A percentile compares a stretch with the other conserved stretches of the same genome.
phyloP scores from a whole-genome alignment of 2,329 filamentous ascomycete species.

The Pseudonectria buxi region DNA sequence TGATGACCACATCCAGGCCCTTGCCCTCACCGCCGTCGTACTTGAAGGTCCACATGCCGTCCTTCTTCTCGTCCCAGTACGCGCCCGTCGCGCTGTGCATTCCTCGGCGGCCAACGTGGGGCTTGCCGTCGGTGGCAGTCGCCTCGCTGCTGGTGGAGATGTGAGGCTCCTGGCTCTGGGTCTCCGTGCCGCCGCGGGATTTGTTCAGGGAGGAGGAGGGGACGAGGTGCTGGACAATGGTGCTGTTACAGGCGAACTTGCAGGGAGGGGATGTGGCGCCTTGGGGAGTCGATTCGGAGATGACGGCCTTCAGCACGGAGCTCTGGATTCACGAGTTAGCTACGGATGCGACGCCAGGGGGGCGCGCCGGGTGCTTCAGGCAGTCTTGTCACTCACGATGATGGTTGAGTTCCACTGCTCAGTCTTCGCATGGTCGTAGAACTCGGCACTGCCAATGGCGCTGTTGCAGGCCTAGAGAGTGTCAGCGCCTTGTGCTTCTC shows the following conservation, averaged over 20 bases:
- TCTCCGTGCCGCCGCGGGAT: slow-evolving; percentile 44
- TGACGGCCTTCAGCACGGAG: slow-evolving; percentile 68
- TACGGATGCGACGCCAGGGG: not conserved
- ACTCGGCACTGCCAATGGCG: slow-evolving; percentile 65
- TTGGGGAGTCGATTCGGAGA: slow-evolving; percentile 62
- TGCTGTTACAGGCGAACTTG: slow-evolving; percentile 97
- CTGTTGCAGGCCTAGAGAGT: slow-evolving; percentile 67
- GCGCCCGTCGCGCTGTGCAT: slow-evolving; percentile 84
- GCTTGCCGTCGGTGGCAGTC: slow-evolving; percentile 56
- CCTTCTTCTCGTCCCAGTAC: slow-evolving; percentile 86
- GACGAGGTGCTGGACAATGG: slow-evolving; percentile 89
- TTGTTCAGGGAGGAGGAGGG: slow-evolving; percentile 60
- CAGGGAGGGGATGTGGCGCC: slow-evolving; percentile 56
- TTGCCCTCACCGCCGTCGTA: slow-evolving; percentile 63
- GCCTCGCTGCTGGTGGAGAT: slow-evolving; percentile 49
- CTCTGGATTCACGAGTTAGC: slow-evolving; percentile 44
- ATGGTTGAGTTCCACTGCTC: slow-evolving; percentile 86
- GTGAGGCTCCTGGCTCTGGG: slow-evolving; percentile 42
- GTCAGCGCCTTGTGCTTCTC: slow-evolving; percentile 4
- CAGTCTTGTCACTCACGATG: slow-evolving; percentile 54
- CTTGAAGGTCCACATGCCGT: slow-evolving; percentile 87
- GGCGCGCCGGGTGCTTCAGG: not conserved
- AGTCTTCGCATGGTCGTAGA: slow-evolving; percentile 83
- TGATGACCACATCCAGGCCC: slow-evolving; percentile 63
- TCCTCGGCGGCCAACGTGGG: slow-evolving; percentile 75